Evolutionary conservation across 495 filamentous ascomycete species (phyloP).

Genomic region (Wilcoxina mikolae): DNA sequence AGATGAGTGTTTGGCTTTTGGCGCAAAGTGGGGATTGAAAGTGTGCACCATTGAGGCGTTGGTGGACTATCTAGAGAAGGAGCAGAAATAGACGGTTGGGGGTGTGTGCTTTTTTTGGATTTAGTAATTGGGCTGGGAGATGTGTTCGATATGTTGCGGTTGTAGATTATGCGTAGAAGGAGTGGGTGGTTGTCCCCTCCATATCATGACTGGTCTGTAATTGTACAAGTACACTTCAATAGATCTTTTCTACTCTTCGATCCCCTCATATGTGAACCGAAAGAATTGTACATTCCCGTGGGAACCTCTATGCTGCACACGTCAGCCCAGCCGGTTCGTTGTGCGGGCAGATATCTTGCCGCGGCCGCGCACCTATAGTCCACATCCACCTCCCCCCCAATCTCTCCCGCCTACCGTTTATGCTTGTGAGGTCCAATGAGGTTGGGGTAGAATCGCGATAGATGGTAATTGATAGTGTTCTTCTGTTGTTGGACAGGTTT

Average conservation of each 20-base stretch:
- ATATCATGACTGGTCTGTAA: neutral
- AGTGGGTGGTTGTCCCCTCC: too few relatives aligned
- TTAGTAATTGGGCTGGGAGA: too few relatives aligned
- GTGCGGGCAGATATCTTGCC: too few relatives aligned
- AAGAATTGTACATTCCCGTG: neutral
- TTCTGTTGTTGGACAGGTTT: conserved; percentile 49
- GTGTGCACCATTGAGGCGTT: conserved; percentile 92
- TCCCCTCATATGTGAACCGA: neutral
- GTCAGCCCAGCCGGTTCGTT: neutral
- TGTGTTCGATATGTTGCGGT: neutral
- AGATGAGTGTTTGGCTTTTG: conserved; percentile 81
- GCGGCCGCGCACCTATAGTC: neutral
- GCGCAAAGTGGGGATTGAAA: conserved; percentile 71
- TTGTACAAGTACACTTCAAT: neutral
- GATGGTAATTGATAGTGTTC: conserved; percentile 91
- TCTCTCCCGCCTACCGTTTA: conserved; percentile 34
- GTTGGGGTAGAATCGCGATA: conserved; percentile 70
- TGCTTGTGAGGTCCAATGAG: conserved; percentile 62
- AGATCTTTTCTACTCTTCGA: neutral
- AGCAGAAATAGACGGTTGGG: conserved; percentile 27
- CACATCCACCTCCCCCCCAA: neutral
- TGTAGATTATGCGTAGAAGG: conserved; percentile 1
- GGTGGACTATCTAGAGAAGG: conserved; percentile 61
- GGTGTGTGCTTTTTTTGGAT: too few relatives aligned
- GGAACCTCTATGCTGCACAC: neutral